Evolutionary conservation across 345 rosid genomes (phyloP).

Genomic region (Lumnitzera racemosa): DNA sequence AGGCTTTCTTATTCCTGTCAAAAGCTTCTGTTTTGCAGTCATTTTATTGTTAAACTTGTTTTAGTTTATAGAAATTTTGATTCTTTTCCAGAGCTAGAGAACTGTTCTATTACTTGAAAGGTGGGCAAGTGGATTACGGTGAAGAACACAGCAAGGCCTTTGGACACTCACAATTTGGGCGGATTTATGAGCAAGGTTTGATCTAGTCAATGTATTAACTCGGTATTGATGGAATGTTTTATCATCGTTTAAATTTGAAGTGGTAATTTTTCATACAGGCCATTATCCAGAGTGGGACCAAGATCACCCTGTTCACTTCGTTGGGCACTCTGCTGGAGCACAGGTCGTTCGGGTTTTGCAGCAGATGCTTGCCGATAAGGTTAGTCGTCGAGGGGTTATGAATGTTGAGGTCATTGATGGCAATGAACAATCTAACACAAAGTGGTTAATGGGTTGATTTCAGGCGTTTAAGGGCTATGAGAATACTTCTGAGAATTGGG

Average conservation of each 20-base stretch:
- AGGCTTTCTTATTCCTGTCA: too few species aligned
- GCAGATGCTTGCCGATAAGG: conserved; percentile 98
- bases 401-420: too few species aligned
- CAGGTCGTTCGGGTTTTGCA: conserved; percentile 99
- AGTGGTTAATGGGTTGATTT: background rate
- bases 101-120: conserved; percentile 89
- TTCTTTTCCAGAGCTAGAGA: conserved; percentile 74
- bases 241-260: conserved; percentile 7
- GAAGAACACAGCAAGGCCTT: conserved; percentile 84
- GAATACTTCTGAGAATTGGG: conserved; percentile 84
- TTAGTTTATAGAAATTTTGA: conserved; percentile 2
- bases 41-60: too few species aligned
- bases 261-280: conserved; percentile 29
- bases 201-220: too few species aligned
- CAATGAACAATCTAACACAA: too few species aligned
- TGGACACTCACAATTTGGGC: conserved; percentile 85
- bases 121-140: conserved; percentile 88
- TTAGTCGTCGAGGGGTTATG: conserved; percentile 13
- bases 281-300: conserved; percentile 91
- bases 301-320: conserved; percentile 90
- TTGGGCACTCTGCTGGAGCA: conserved; percentile 98
- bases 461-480: conserved; percentile 82
- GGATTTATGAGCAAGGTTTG: conserved; percentile 69
- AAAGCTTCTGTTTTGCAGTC: too few species aligned
- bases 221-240: background rate